Evolutionary conservation across 257 asterid species (phyloP), one percentile per base, ranked within the genome.

Genomic region (Cinchona pubescens): DNA sequence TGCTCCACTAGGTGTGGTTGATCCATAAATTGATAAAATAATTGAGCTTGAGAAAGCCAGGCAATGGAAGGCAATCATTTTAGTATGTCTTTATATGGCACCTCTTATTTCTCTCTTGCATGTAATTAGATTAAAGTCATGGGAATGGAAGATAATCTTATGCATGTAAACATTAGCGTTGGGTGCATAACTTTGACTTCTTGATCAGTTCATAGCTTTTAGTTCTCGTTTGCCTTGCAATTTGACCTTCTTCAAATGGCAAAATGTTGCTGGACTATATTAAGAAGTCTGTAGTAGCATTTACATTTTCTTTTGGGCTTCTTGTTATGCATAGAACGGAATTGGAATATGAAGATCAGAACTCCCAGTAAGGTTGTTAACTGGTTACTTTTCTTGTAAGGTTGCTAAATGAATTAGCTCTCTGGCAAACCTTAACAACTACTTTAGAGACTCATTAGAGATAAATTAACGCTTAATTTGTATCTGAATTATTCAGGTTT

Each of bases 11-110:
- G 93, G 90, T 48, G 91, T 87, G 68, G 87, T 90, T 46, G 97
- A 94, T 87, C 98, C 97, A 51, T 94, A 94, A 88, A 82, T 94
- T 83, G 90, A 94, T 46, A 93, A 92, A 78, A 94, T 94, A 67
- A 89, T 94, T 21, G 98, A 94, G 94, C 97, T 62, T 27, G 98
- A 94, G 83, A 94, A 94, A 81, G 92, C 97, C 19, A 88, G 98
- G 73, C 98, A 94, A 85, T 94, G 98, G 98, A 94, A 94, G 97
- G 98, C 90, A 34, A 19, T 71, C 7, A 7, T 55, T 14, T 74
- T 8, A n/a, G 25, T 59, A 27, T 49, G 63, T 18, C 30, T 32
- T 0, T 25, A 18, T 27, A 46, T n/a, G n/a, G n/a, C n/a, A n/a
- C n/a, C n/a, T n/a, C n/a, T n/a, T n/a, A n/a, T n/a, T n/a, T n/a